Conservation (phyloP, 768 basidiomycete genomes). For the Lentinus brumalis region DNA sequence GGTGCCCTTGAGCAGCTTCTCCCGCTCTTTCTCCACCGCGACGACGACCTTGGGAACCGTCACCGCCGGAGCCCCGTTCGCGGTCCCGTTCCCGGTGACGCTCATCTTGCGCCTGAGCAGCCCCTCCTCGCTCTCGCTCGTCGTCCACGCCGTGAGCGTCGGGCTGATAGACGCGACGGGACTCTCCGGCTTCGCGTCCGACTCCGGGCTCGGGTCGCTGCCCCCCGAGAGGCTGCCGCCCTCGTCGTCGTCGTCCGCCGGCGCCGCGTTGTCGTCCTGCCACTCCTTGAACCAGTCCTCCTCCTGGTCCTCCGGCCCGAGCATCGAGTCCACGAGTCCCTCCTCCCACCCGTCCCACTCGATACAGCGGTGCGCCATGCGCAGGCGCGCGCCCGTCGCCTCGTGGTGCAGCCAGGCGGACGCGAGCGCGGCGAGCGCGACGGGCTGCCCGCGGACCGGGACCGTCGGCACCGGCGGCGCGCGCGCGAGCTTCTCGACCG, state of each 20-base stretch:
- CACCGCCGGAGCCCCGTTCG: constrained; percentile 44
- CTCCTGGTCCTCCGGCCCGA: constrained; percentile 72
- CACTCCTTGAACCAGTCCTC: constrained; percentile 67
- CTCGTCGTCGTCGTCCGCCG: constrained; percentile 9
- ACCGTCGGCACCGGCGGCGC: constrained; percentile 22
- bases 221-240: not conserved
- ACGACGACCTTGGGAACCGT: constrained; percentile 47
- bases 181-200: not conserved
- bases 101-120: not conserved
- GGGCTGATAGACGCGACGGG: constrained; percentile 3
- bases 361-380: constrained; percentile 76
- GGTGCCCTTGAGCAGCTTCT: constrained; percentile 68
- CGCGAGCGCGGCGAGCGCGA: constrained; percentile 48
- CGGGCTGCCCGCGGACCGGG: constrained; percentile 22
- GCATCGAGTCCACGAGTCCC: constrained; percentile 72
- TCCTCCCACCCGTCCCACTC: constrained; percentile 96
- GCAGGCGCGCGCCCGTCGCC: constrained; percentile 59
- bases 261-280: constrained; percentile 21
- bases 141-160: not conserved
- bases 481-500: constrained; percentile 52
- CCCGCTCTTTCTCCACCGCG: constrained; percentile 64
- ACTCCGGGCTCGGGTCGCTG: not conserved
- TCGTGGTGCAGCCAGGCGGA: constrained; percentile 79
- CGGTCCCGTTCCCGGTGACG: constrained; percentile 5
- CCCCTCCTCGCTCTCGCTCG: not conserved